Evolutionary conservation across 164 flowering plant species (phyloP), one percentile per base, ranked within the genome.

Genomic region (Sedum album): DNA sequence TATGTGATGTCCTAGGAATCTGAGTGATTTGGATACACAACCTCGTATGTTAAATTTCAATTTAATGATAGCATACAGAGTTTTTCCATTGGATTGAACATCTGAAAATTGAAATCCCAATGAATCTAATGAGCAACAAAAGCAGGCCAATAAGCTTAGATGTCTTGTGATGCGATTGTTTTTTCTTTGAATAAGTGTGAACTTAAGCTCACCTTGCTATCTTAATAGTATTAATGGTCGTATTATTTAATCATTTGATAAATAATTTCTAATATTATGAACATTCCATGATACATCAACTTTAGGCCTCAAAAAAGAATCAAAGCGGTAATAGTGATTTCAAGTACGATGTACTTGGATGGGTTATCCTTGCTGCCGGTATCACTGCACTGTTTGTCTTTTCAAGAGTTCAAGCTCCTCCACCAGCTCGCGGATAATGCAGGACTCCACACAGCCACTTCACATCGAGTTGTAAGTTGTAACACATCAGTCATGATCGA

Each of bases 331-430:
- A 65, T 33, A 28, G 31, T 71, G 96, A 88, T 71, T 80, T 84
- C 44, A 88, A 76, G 74, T 86, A 89, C 61, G 97, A 89, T 71
- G 76, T 91, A 60, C 71, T 71, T 60, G 97, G 97, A 20, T 89
- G 96, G 96, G 65, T 88, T 49, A 82, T 91, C 66, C 92, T 88
- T 70, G 89, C 88, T 0, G 86, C 76, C 55, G 89, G 92, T 51
- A 76, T 91, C 31, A 78, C 82, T 62, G 83, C 88, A 64, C 84
- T 89, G 91, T 80, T 85, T 23, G 88, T 85, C 36, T 74, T 86
- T 74, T 85, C 94, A 23, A 91, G 85, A 66, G 78, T 89, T 25
- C 74, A 81, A n/a, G 60, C 76, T 6, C 93, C 92, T 65, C 83
- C 90, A 20, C 85, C 93, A 51, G 83, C 91, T 66, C 81, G 87